Evolutionary conservation across 495 filamentous ascomycete genomes (phyloP), one percentile per base, ranked within the genome.

Genomic region (Podospora pseudocomata): DNA sequence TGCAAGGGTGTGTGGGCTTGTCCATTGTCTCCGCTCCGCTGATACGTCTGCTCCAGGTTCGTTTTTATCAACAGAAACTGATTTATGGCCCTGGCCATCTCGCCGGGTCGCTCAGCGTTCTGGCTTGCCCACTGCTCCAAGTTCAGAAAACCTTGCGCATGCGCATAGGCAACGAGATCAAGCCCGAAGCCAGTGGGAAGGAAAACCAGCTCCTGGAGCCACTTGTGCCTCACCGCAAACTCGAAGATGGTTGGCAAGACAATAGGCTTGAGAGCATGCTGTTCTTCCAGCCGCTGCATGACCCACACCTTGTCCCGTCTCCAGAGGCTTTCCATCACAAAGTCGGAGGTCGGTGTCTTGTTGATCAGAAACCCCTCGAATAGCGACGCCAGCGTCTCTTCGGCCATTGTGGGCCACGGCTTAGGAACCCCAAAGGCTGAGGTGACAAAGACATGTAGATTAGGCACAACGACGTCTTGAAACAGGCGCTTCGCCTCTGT

Each of bases 321-420:
- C 94, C 95, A 98, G 3, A 96, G 80, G 67, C 91, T 91, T 75
- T 95, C 86, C 64, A 98, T 84, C 19, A 96, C 94, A 63, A 97
- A 92, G 65, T 92, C 88, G 73, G 92, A 88, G 18, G 91, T 87
- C 5, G 77, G 72, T 2, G 82, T 78, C 65, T 80, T 81, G 9
- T 49, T 49, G 60, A 78, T 72, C 5, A 87, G 69, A 68, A 85
- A 86, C 9, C 80, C 79, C 19, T 85, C 82, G 54, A 86, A 86
- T 20, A 87, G 72, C 0, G 82, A 83, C 7, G 78, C 79, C 26
- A 86, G 70, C 4, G 85, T 86, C 4, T 87, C 85, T 15, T 79
- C 80, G n/a, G 85, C 84, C 76, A 86, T 81, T 2, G 73, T 73
- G 5, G 84, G 82, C 85, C 85, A 87, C 26, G 84, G 83, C 64